Base-by-base conservation (phyloP, 2,329 filamentous ascomycete genomes). In the Aspergillus oerlinghausenensis region DNA sequence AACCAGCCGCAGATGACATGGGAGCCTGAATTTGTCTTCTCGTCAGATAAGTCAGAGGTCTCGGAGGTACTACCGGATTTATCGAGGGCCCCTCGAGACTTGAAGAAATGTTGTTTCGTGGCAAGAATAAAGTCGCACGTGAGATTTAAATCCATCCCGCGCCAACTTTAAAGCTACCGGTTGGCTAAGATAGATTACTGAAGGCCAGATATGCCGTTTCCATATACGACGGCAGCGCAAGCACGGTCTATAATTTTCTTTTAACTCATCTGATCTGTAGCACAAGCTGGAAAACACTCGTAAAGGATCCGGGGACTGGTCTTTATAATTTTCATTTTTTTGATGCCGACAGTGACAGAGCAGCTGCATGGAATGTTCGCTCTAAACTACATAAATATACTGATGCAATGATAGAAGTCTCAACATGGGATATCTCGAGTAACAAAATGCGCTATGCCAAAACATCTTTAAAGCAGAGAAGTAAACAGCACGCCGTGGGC, bases 151-250 rank as follows among this genome's bases (percentile, higher is more conserved):
- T 47, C 56, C 42, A 47, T 42, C 43, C 43, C 43, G 43, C 43
- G 10, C 23, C 19, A 23, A 47, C 21, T 17, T 38, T 11, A 32
- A 26, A 5, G 21, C 42, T 26, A 14, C 14, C 11, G 23, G 50
- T 32, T 55, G 28, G n/a, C 35, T 49, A 23, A 48, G 21, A 43
- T 50, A 49, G 48, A 58, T 62, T 61, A 23, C 21, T 47, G 43
- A 57, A 59, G 62, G 68, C 65, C 69, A 71, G 68, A 71, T 71
- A 69, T 70, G 64, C 68, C 62, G 58, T 54, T 63, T 55, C 60
- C 54, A 61, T 62, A 61, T 55, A 29, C 28, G 60, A 62, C 58
- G 64, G 52, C 26, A 25, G 45, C n/a, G 38, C 35, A 45, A 52
- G 14, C 23, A 21, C 38, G 17, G 45, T 52, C 45, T 19, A 53